A percentile compares a stretch with the other conserved stretches of the same genome.
Conservation (phyloP, 352 stramenopile genomes). For the Pythium aphanidermatum region DNA sequence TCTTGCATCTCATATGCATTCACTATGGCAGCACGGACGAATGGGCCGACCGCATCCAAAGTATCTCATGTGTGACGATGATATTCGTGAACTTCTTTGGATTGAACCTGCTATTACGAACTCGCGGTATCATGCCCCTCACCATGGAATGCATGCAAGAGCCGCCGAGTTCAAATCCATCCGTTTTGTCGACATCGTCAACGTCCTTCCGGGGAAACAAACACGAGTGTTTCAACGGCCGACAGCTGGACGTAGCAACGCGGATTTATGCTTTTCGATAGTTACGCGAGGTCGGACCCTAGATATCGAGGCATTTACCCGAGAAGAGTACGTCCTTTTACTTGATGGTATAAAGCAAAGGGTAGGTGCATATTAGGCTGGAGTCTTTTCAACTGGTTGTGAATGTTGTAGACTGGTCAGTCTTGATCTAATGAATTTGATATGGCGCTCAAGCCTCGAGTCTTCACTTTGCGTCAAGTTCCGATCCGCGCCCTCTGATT, state of each 20-base stretch:
- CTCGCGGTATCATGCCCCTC: slow-evolving; percentile 4
- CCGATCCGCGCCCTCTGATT: too few relatives aligned
- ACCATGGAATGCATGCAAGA: background rate
- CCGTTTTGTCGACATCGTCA: slow-evolving; percentile 11
- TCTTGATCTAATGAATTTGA: too few relatives aligned
- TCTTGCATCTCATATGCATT: too few relatives aligned
- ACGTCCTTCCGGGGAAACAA: slow-evolving; percentile 12
- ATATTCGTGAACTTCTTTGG: slow-evolving; percentile 9
- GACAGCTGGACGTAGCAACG: slow-evolving; percentile 15
- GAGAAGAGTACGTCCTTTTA: slow-evolving; percentile 8
- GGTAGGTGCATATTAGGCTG: background rate
- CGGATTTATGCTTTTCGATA: slow-evolving; percentile 17
- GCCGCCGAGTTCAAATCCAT: slow-evolving; percentile 9
- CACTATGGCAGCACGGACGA: slow-evolving; percentile 16
- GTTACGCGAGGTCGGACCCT: slow-evolving; percentile 13
- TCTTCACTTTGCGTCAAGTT: too few relatives aligned
- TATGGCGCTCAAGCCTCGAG: too few relatives aligned
- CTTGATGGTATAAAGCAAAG: slow-evolving; percentile 7
- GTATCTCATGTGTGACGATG: slow-evolving; percentile 14
- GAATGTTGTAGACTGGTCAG: too few relatives aligned
- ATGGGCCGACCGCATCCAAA: slow-evolving; percentile 19
- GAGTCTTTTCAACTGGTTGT: too few relatives aligned
- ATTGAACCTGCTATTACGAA: slow-evolving; percentile 14
- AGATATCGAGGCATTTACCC: slow-evolving; percentile 20
- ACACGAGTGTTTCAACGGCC: slow-evolving; percentile 17